Evolutionary conservation across 495 filamentous ascomycete genomes (phyloP), one percentile per base, ranked within the genome.

Genomic region (Aspergillus saccharolyticus): DNA sequence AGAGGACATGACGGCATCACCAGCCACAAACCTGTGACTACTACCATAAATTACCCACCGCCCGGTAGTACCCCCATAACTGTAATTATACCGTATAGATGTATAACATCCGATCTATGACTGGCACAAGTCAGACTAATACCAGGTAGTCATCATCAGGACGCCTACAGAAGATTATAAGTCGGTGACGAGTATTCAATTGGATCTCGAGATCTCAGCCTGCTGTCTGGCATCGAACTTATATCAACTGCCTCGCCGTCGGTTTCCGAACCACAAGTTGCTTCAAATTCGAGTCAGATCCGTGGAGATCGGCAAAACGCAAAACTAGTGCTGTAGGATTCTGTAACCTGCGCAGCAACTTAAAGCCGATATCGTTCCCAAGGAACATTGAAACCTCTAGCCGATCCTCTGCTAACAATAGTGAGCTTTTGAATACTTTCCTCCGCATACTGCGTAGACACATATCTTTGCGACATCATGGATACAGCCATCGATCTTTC

Each of bases 401-500:
- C 22, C 44, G 19, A 21, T n/a, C 4, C 19, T 47, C 17, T 47
- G 44, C 19, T 47, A 22, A 18, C 8, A 19, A 47, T 47, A 20
- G 20, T 25, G 20, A 24, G 46, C 25, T 46, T n/a, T n/a, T 30
- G 12, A 3, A n/a, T 28, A 28, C 46, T 33, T 5, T 30, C 30
- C 21, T 25, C 18, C 17, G 10, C n/a, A n/a, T n/a, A n/a, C n/a
- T n/a, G n/a, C n/a, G 3, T 24, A 25, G 16, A 25, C 16, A n/a
- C 15, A 50, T 25, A 28, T n/a, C 9, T 9, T 8, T 25, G 21
- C 22, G n/a, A 18, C 64, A 39, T 39, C 59, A 97, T 98, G 94
- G 94, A 98, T 67, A 74, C 88, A 9, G 83, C 90, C 49, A 94
- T 97, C 63, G 90, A 97, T 71, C 83, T 96, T 33, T 88, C 83